phyloP scores from a whole-genome alignment of 139 green algal species.

The Micractinium conductrix region DNA sequence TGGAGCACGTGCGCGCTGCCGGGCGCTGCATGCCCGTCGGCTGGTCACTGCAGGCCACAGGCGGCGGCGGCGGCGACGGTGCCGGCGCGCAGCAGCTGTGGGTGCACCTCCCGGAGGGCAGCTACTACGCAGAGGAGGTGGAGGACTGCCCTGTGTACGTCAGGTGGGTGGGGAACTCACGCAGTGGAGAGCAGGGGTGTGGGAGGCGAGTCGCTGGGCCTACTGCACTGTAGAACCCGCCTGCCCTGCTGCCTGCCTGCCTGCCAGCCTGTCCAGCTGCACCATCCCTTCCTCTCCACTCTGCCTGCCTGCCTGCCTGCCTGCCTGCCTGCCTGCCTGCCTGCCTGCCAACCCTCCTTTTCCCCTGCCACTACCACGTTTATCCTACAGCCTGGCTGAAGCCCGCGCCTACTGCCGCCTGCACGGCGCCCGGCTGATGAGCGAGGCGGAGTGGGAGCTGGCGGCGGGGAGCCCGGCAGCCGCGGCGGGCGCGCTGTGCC shows the following conservation, averaged over 20 bases:
- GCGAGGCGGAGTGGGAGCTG: constrained; percentile 59
- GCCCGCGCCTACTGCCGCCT: constrained; percentile 55
- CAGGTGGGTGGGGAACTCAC: too few relatives aligned
- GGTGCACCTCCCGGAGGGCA: constrained; percentile 55
- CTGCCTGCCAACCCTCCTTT: too few relatives aligned
- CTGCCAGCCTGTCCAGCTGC: background rate
- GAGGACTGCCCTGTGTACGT: constrained; percentile 41
- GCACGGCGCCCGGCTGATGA: constrained; percentile 56
- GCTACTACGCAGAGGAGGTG: constrained; percentile 32
- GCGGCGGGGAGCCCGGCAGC: background rate
- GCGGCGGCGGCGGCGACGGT: background rate
- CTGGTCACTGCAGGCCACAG: constrained; percentile 41
- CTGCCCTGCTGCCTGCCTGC: too few relatives aligned
- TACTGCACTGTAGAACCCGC: too few relatives aligned
- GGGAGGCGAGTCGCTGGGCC: too few relatives aligned
- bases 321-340: background rate
- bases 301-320: background rate
- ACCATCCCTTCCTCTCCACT: background rate
- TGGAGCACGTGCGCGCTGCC: constrained; percentile 28
- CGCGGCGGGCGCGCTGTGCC: background rate
- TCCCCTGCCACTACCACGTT: too few relatives aligned
- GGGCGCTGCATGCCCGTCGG: constrained; percentile 53
- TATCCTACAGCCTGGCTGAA: constrained; percentile 61
- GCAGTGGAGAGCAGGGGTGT: too few relatives aligned
- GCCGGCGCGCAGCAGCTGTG: constrained; percentile 5